Conservation (phyloP, 2,329 filamentous ascomycete genomes). For the Penicillium sp. region DNA sequence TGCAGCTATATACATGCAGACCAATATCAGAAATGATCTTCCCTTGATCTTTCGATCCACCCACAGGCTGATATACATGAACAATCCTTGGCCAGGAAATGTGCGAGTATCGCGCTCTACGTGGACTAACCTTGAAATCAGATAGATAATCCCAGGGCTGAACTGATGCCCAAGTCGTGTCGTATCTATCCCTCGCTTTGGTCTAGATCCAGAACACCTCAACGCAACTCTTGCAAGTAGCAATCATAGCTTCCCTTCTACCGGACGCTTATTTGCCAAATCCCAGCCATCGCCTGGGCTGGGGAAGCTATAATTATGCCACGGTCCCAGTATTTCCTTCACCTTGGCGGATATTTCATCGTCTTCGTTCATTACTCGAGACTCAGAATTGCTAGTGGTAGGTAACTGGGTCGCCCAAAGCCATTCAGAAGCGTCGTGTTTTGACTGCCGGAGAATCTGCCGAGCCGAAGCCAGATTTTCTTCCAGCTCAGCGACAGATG, state of each 20-base stretch:
- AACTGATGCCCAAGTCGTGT: too few species aligned
- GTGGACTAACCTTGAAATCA: too few species aligned
- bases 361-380: background rate
- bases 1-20: too few species aligned
- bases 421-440: conserved; percentile 1
- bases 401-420: conserved; percentile 7
- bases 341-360: conserved; percentile 53
- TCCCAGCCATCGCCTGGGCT: conserved; percentile 21
- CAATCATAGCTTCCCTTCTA: conserved; percentile 3
- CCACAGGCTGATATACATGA: too few species aligned
- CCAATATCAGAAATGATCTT: too few species aligned
- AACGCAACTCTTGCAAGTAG: background rate
- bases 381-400: background rate
- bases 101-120: too few species aligned
- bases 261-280: conserved; percentile 10
- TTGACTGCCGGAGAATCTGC: conserved; percentile 30
- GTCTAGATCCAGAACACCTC: too few species aligned
- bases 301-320: conserved; percentile 57
- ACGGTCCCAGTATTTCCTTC: conserved; percentile 59
- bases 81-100: too few species aligned
- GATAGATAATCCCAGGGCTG: too few species aligned
- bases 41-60: too few species aligned
- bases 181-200: too few species aligned
- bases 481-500: conserved; percentile 60
- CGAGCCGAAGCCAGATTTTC: conserved; percentile 42